These are phyloP conservation scores for Thraustotheca clavata DNA, from an alignment of 352 stramenopile genomes.

Conservation along the genomic window DNA sequence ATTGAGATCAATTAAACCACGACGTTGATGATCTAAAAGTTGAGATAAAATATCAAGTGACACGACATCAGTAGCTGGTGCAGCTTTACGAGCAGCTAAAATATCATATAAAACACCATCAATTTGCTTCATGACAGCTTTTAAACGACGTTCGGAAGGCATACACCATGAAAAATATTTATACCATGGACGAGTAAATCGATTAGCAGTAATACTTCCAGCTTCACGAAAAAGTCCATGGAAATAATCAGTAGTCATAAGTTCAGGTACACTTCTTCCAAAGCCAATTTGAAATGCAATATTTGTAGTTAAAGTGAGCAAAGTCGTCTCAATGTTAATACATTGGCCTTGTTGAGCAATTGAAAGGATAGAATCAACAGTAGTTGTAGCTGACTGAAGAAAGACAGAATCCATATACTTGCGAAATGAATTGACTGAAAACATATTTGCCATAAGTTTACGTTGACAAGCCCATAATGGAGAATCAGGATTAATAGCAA, in stretches of 20 bases:
- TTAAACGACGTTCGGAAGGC: conserved; percentile 9
- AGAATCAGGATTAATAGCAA: conserved; percentile 47
- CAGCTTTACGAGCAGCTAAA: background rate
- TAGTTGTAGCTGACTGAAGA: background rate
- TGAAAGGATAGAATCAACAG: background rate
- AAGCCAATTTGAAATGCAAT: conserved; percentile 21
- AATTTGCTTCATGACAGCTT: conserved; percentile 1
- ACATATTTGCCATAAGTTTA: conserved; percentile 21
- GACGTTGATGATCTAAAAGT: conserved; percentile 4
- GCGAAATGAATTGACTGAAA: conserved; percentile 21
- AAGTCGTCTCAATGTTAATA: conserved; percentile 6
- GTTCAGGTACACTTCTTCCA: conserved; percentile 7
- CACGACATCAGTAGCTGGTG: background rate
- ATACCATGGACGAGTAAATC: conserved; percentile 19
- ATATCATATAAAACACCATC: conserved; percentile 3
- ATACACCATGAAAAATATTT: conserved; percentile 2
- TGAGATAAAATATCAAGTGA: conserved; percentile 14
- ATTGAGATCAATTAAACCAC: background rate
- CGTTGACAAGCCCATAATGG: conserved; percentile 16
- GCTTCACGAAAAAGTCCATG: conserved; percentile 18
- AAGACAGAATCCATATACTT: conserved; percentile 22
- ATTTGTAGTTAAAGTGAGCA: conserved; percentile 16
- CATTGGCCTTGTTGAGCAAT: background rate
- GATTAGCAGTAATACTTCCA: conserved; percentile 8
- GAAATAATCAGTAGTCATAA: conserved; percentile 6